These are phyloP conservation scores for Paramecium caudatum DNA, from an alignment of 73 alveolate genomes.

Conservation along the genomic window DNA sequence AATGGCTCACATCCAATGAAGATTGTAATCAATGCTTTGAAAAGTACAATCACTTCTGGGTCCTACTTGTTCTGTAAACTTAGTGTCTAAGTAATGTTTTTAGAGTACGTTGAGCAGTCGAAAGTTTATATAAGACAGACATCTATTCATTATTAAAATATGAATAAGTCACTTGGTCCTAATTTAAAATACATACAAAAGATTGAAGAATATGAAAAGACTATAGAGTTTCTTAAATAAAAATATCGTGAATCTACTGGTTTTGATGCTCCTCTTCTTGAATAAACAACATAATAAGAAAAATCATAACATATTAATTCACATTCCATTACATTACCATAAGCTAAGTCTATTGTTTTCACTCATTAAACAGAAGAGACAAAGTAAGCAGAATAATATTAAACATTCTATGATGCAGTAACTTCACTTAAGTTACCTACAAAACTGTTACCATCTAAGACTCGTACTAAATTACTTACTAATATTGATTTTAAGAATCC, in stretches of 20 bases:
- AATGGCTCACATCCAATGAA: background rate
- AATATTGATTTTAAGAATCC: slow-evolving; percentile 55
- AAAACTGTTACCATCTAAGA: background rate
- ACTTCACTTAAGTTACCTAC: slow-evolving; percentile 5
- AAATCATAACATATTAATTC: background rate
- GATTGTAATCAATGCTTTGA: slow-evolving; percentile 13
- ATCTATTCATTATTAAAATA: background rate
- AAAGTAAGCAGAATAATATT: background rate
- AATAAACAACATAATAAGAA: background rate
- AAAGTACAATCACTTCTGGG: background rate
- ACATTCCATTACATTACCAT: slow-evolving; percentile 3
- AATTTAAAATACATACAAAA: background rate
- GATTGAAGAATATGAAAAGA: slow-evolving; percentile 16
- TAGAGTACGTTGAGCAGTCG: background rate
- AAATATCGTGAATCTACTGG: slow-evolving; percentile 1
- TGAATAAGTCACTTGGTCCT: background rate
- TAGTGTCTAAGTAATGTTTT: background rate
- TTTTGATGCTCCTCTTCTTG: background rate
- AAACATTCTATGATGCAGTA: slow-evolving; percentile 59
- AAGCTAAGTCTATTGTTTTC: slow-evolving; percentile 14
- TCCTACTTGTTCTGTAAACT: background rate
- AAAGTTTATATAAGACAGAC: slow-evolving; percentile 11
- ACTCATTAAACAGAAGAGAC: background rate
- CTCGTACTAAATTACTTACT: background rate
- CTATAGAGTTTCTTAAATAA: background rate